Evolutionary conservation across 2,329 filamentous ascomycete species (phyloP).

Genomic region (Cercospora sp.): DNA sequence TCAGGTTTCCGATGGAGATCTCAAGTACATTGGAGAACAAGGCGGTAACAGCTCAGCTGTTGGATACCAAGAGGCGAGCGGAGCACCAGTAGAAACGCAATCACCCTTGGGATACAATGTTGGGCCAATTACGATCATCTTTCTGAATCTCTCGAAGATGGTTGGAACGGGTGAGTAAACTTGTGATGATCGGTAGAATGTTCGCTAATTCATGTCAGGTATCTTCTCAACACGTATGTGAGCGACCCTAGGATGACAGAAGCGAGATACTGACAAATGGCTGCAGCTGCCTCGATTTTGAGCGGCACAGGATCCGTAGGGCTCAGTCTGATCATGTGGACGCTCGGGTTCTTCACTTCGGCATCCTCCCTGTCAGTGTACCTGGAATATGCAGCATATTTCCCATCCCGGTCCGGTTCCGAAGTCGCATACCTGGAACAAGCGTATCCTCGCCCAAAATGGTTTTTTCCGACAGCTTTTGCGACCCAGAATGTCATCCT

Average conservation of each 20-base stretch:
- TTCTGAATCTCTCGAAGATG: conserved; percentile 64
- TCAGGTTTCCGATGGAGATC: conserved; percentile 41
- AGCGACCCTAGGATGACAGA: background rate
- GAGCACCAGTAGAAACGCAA: conserved; percentile 60
- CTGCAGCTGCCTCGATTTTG: conserved; percentile 55
- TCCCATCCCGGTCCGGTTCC: conserved; percentile 65
- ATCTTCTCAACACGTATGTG: conserved; percentile 52
- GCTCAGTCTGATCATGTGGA: conserved; percentile 64
- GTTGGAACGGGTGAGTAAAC: conserved; percentile 50
- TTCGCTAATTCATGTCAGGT: conserved; percentile 5
- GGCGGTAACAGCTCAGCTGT: conserved; percentile 54
- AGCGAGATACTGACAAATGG: background rate
- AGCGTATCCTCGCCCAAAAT: conserved; percentile 63
- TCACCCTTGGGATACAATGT: conserved; percentile 64
- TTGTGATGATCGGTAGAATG: background rate
- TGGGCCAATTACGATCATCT: conserved; percentile 57
- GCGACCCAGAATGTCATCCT: conserved; percentile 64
- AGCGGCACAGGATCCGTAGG: conserved; percentile 63
- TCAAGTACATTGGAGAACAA: conserved; percentile 47
- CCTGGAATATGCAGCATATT: conserved; percentile 65
- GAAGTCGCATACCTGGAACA: conserved; percentile 71
- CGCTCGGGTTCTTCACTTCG: conserved; percentile 62
- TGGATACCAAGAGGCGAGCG: conserved; percentile 62
- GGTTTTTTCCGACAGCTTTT: conserved; percentile 65
- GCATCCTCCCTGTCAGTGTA: conserved; percentile 59